A percentile compares a stretch with the other conserved stretches of the same genome.
phyloP scores from a whole-genome alignment of 108 stramenopile genomes.

The Schizochytrium sp. region DNA sequence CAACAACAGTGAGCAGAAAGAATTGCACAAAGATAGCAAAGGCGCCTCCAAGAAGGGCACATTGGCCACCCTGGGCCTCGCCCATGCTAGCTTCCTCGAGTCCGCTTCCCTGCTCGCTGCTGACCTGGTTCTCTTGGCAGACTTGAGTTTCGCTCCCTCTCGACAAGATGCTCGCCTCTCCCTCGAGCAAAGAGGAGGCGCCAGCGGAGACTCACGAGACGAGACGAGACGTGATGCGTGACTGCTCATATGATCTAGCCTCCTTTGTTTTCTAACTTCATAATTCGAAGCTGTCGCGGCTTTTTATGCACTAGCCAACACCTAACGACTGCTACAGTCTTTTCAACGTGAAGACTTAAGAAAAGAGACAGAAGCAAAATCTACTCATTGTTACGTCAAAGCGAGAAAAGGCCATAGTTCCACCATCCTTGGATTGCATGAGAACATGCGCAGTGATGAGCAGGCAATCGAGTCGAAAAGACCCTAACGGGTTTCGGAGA shows the following conservation, averaged over 20 bases:
- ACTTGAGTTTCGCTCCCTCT: not conserved
- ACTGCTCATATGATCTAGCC: not conserved
- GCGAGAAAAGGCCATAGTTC: no score
- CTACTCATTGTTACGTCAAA: no score
- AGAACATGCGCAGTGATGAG: no score
- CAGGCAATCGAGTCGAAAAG: no score
- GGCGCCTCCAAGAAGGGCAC: constrained; percentile 46
- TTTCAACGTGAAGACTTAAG: no score
- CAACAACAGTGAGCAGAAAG: constrained; percentile 27
- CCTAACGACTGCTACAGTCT: no score
- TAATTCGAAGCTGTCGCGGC: not conserved
- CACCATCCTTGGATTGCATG: no score
- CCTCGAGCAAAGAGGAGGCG: not conserved
- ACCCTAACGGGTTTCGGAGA: no score
- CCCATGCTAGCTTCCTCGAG: not conserved
- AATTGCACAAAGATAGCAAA: constrained; percentile 54
- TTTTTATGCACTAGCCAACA: no score
- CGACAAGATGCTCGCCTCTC: not conserved
- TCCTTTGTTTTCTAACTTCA: not conserved
- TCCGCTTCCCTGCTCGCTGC: not conserved
- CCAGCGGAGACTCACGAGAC: not conserved
- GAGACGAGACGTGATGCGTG: not conserved
- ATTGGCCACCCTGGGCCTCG: not conserved
- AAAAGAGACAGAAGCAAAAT: no score
- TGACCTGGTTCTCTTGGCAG: no score